phyloP scores from a whole-genome alignment of 2,329 filamentous ascomycete genomes.

The Alternaria gansuensis region DNA sequence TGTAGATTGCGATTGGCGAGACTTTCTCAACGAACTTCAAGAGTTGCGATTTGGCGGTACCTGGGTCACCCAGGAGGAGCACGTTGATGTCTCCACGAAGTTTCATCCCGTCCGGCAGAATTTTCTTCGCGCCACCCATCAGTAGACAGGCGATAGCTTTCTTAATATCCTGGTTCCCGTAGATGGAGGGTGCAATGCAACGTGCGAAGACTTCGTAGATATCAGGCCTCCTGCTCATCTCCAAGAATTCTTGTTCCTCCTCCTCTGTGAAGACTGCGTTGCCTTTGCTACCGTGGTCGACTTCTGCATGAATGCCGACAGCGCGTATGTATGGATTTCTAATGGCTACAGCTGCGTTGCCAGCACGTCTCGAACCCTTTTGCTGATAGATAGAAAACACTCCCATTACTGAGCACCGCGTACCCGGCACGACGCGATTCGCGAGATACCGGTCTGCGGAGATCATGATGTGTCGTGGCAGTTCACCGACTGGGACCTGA shows the following conservation, averaged over 20 bases:
- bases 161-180: conserved; percentile 95
- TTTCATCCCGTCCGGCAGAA: conserved; percentile 96
- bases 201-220: conserved; percentile 90
- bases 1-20: conserved; percentile 97
- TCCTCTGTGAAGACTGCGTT: conserved; percentile 87
- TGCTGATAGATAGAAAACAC: conserved; percentile 98
- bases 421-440: conserved; percentile 94
- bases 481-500: conserved; percentile 94
- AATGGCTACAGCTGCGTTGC: conserved; percentile 86
- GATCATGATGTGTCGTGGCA: conserved; percentile 92
- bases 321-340: conserved; percentile 93
- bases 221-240: conserved; percentile 88
- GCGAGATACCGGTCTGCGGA: conserved; percentile 96
- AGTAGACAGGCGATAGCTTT: conserved; percentile 95
- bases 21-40: conserved; percentile 98
- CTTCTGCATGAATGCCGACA: conserved; percentile 88
- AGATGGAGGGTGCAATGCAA: conserved; percentile 97
- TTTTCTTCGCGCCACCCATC: conserved; percentile 96
- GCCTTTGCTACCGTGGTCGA: conserved; percentile 89
- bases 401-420: conserved; percentile 92
- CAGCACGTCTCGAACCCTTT: conserved; percentile 81
- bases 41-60: conserved; percentile 96
- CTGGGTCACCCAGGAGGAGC: conserved; percentile 92
- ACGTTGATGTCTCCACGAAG: conserved; percentile 98
- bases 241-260: conserved; percentile 94